A percentile compares a stretch with the other conserved stretches of the same genome.
Conservation (phyloP, 2,329 filamentous ascomycete species). For the Hypoxylon rubiginosum region DNA sequence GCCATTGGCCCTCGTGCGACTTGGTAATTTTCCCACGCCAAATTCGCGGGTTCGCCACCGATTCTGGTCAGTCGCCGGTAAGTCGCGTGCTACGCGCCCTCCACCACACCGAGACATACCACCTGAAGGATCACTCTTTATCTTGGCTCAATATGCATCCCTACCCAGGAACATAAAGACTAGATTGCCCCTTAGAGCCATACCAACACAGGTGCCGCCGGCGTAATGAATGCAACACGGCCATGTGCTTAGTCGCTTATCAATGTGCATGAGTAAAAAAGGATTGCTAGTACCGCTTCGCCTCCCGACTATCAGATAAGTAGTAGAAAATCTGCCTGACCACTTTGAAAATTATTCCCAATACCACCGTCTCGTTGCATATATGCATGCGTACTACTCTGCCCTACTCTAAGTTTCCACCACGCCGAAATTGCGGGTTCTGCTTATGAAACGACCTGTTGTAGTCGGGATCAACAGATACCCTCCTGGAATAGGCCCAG, state of each 20-base stretch:
- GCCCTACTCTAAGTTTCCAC: not conserved
- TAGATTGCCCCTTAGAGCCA: not conserved
- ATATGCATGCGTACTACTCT: not conserved
- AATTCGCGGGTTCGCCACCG: no score
- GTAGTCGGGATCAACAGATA: constrained; percentile 4
- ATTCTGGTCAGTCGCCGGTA: no score
- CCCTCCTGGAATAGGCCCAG: constrained; percentile 18
- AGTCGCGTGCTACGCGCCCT: not conserved
- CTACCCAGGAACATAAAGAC: not conserved
- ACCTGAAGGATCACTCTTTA: not conserved
- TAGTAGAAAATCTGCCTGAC: not conserved
- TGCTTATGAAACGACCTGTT: not conserved
- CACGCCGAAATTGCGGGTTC: not conserved
- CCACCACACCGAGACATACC: not conserved
- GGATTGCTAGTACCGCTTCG: not conserved
- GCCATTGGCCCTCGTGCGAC: no score
- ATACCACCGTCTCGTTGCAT: not conserved
- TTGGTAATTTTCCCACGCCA: no score
- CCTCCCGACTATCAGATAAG: not conserved
- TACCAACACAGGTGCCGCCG: not conserved
- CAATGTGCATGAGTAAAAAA: not conserved
- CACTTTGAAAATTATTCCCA: not conserved
- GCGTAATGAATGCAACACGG: not conserved
- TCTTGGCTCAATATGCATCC: not conserved
- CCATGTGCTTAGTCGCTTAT: not conserved